Evolutionary conservation across 2,329 filamentous ascomycete species (phyloP).

Genomic region (Furcasterigmium sp.): DNA sequence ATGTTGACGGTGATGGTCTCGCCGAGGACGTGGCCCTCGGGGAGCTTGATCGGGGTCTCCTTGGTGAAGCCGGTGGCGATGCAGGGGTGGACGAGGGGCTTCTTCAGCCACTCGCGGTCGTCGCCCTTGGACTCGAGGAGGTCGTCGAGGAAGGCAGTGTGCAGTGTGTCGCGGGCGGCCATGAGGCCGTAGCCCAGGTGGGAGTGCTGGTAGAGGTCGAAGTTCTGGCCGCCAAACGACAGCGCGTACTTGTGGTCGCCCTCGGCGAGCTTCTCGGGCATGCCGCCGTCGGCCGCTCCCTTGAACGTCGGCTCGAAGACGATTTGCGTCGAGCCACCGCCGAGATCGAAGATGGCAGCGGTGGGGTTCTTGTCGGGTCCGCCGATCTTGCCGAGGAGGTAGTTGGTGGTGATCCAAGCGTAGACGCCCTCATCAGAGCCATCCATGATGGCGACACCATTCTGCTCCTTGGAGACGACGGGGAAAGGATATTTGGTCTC

Average conservation of each 20-base stretch:
- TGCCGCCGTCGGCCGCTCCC: slow-evolving; percentile 63
- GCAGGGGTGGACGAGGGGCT: slow-evolving; percentile 77
- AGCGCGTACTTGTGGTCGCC: slow-evolving; percentile 96
- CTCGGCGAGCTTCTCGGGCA: slow-evolving; percentile 78
- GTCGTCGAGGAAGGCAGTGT: slow-evolving; percentile 68
- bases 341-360: slow-evolving; percentile 92
- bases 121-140: slow-evolving; percentile 58
- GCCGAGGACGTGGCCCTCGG: slow-evolving; percentile 60
- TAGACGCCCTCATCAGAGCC: slow-evolving; percentile 96
- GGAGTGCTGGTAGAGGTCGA: slow-evolving; percentile 95
- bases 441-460: slow-evolving; percentile 95
- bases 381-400: slow-evolving; percentile 95
- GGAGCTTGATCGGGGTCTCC: slow-evolving; percentile 67
- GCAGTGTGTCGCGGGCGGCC: slow-evolving; percentile 84
- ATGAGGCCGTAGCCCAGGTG: slow-evolving; percentile 96
- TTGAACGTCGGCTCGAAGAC: slow-evolving; percentile 96
- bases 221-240: slow-evolving; percentile 82
- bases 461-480: slow-evolving; percentile 77
- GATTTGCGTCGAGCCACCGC: slow-evolving; percentile 95
- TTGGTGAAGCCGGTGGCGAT: slow-evolving; percentile 75
- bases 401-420: slow-evolving; percentile 99
- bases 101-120: slow-evolving; percentile 61
- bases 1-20: slow-evolving; percentile 69
- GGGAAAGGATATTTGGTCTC: slow-evolving; percentile 93
- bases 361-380: slow-evolving; percentile 85